These are phyloP conservation scores for Backusella circina DNA, from an alignment of 192 early-diverging fungal genomes.

Conservation along the genomic window DNA sequence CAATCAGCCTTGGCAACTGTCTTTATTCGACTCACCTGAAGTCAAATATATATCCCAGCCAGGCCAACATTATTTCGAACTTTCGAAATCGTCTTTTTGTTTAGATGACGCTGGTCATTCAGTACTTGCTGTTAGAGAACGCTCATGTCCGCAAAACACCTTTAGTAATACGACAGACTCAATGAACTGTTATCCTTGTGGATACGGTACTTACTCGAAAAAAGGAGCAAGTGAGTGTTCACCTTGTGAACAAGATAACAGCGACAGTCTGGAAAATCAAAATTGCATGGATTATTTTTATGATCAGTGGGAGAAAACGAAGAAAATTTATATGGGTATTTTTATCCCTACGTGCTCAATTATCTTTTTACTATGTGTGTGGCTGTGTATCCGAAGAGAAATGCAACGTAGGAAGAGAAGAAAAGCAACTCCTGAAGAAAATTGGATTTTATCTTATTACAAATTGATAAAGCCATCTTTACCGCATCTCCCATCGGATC, in stretches of 20 bases:
- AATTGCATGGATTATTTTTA: neutral
- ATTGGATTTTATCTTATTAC: neutral
- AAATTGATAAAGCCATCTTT: neutral
- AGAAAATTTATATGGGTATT: neutral
- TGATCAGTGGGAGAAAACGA: neutral
- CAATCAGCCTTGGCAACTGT: neutral
- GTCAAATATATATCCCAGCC: neutral
- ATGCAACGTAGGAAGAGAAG: neutral
- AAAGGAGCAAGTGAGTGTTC: neutral
- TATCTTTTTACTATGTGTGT: neutral
- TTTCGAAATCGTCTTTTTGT: neutral
- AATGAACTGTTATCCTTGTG: neutral
- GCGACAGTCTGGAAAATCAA: neutral
- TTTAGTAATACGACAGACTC: neutral
- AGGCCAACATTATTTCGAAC: neutral
- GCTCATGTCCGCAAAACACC: neutral
- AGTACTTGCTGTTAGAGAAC: neutral
- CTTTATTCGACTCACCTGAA: neutral
- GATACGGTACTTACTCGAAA: neutral
- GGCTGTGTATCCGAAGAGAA: neutral
- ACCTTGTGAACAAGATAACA: neutral
- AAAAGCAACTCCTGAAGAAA: neutral
- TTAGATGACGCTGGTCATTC: neutral
- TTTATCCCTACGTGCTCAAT: slow-evolving; percentile 4
- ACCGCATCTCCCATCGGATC: neutral